Percentiles rank a stretch among this genome's conserved stretches.
phyloP scores from a whole-genome alignment of 306 rosid species.

The Fragaria nilgerrensis region DNA sequence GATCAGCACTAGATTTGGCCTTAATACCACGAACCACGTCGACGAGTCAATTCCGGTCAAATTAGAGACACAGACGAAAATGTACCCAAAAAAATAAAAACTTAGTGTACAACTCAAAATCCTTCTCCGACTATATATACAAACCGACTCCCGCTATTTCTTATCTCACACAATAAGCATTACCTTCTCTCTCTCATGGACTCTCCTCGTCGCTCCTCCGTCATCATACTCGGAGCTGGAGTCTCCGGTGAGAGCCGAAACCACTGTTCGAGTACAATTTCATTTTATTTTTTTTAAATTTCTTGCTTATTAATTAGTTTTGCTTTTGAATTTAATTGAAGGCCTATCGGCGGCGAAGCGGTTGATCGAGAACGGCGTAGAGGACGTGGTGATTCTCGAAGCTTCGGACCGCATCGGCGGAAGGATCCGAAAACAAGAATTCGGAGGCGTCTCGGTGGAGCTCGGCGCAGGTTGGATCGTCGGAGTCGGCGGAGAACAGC shows the following conservation, averaged over 20 bases:
- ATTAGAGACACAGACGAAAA: background rate
- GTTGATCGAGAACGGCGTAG: slow-evolving; percentile 65
- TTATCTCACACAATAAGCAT: slow-evolving; percentile 4
- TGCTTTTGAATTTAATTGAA: slow-evolving; percentile 9
- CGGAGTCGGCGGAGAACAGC: slow-evolving; percentile 79
- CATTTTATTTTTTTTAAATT: background rate
- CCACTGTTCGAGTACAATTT: background rate
- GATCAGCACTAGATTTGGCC: background rate
- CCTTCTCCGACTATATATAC: slow-evolving; percentile 38
- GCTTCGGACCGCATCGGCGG: slow-evolving; percentile 96
- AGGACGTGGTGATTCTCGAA: slow-evolving; percentile 73
- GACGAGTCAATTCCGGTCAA: background rate
- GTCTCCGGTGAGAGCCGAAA: slow-evolving; percentile 57
- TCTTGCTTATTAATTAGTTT: background rate
- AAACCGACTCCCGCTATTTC: slow-evolving; percentile 68
- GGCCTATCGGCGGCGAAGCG: slow-evolving; percentile 88
- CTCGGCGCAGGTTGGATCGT: slow-evolving; percentile 99
- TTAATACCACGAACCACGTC: background rate
- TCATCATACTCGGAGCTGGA: slow-evolving; percentile 88
- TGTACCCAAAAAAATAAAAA: rapidly evolving
- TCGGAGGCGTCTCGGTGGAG: slow-evolving; percentile 85
- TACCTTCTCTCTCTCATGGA: slow-evolving; percentile 47
- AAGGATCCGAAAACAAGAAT: slow-evolving; percentile 71
- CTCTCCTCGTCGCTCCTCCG: slow-evolving; percentile 65
- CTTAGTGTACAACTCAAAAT: background rate